Conservation (phyloP, 768 basidiomycete species). For the Vararia minispora region DNA sequence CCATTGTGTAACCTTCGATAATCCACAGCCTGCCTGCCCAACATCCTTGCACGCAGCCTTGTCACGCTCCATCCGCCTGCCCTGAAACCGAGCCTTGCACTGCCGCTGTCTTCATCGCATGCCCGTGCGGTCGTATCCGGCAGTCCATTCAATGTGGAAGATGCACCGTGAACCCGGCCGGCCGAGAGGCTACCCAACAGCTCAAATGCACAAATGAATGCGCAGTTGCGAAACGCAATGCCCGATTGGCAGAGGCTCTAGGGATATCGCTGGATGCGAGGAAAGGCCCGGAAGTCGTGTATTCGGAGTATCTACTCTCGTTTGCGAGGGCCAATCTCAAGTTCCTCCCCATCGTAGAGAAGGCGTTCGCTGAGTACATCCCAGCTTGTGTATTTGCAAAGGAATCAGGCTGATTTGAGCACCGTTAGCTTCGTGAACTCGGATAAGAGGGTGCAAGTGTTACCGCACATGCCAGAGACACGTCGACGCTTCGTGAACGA, state of each 20-base stretch:
- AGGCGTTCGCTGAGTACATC: slow-evolving; percentile 66
- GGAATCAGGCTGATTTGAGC: not conserved
- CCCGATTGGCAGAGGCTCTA: slow-evolving; percentile 79
- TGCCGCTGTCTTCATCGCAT: slow-evolving; percentile 52
- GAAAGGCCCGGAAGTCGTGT: slow-evolving; percentile 34
- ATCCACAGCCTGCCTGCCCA: slow-evolving; percentile 43
- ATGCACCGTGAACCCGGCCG: slow-evolving; percentile 31
- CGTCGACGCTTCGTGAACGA: slow-evolving; percentile 79
- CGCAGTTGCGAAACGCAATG: slow-evolving; percentile 75
- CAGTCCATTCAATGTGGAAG: slow-evolving; percentile 68
- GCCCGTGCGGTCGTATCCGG: slow-evolving; percentile 75
- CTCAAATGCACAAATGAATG: slow-evolving; percentile 82
- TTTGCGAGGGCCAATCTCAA: slow-evolving; percentile 52
- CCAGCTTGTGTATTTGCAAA: slow-evolving; percentile 9
- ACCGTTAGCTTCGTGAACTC: slow-evolving; percentile 49
- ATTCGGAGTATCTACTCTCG: slow-evolving; percentile 48
- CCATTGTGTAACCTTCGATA: not conserved
- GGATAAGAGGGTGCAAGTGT: slow-evolving; percentile 54
- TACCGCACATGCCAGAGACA: slow-evolving; percentile 73
- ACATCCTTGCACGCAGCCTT: slow-evolving; percentile 68
- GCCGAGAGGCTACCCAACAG: slow-evolving; percentile 28
- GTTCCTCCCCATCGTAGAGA: slow-evolving; percentile 69
- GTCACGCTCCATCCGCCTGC: slow-evolving; percentile 86
- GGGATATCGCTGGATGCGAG: slow-evolving; percentile 58
- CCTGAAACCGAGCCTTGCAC: slow-evolving; percentile 72